A percentile compares a stretch with the other conserved stretches of the same genome.
Evolutionary conservation across 208 protist species (phyloP).

Genomic region (Trypanosoma brucei): DNA sequence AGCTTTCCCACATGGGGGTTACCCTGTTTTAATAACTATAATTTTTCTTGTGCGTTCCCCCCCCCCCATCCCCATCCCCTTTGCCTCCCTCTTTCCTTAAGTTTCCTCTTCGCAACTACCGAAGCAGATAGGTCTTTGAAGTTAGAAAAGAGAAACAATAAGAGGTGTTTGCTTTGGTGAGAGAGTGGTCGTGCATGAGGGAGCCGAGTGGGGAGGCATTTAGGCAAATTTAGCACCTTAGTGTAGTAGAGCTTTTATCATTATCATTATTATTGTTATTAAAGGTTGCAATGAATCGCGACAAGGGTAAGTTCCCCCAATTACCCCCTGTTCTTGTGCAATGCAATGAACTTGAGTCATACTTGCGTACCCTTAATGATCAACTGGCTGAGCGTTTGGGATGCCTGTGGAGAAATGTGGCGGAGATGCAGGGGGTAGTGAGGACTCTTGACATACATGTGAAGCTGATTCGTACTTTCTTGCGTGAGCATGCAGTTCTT

Average conservation of each 20-base stretch:
- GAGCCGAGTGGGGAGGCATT: no score
- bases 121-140: no score
- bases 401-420: conserved; percentile 12
- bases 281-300: not conserved
- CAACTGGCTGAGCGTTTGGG: conserved; percentile 24
- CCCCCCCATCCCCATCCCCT: not conserved
- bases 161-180: no score
- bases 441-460: conserved; percentile 16
- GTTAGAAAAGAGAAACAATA: no score
- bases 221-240: no score
- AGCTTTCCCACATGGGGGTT: not conserved
- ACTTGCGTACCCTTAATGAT: conserved; percentile 27
- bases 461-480: conserved; percentile 18
- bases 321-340: conserved; percentile 39
- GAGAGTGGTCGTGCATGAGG: no score
- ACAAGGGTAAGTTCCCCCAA: conserved; percentile 1
- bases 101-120: no score
- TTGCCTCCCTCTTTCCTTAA: not conserved
- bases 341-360: conserved; percentile 35
- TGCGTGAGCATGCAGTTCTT: conserved; percentile 18
- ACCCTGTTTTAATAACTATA: not conserved
- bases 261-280: no score
- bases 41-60: not conserved
- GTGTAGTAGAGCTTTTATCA: no score
- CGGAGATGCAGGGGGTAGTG: conserved; percentile 9